These are phyloP conservation scores for Coemansia sp. DNA, from an alignment of 192 early-diverging fungal species.

Conservation along the genomic window DNA sequence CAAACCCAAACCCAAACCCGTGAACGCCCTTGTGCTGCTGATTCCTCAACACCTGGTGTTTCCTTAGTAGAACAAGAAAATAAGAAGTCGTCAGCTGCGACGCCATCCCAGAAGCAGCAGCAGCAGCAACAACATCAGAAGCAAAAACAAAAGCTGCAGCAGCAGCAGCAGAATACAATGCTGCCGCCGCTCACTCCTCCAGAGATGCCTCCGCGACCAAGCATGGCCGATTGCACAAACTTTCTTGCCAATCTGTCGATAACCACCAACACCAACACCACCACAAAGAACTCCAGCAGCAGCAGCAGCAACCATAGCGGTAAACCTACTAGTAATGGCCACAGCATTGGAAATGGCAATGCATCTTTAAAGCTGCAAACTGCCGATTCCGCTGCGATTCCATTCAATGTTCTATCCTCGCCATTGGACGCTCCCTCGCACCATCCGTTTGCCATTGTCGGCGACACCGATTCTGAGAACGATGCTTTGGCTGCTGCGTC, in stretches of 20 bases:
- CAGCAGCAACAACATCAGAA: background rate
- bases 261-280: background rate
- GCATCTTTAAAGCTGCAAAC: too few species aligned
- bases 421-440: background rate
- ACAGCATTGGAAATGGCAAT: too few species aligned
- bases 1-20: background rate
- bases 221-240: conserved; percentile 18
- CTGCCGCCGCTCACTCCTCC: conserved; percentile 16
- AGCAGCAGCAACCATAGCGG: background rate
- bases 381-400: background rate
- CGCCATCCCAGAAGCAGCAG: background rate
- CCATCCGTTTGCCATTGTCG: background rate
- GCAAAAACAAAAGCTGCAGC: background rate
- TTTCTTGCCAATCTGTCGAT: conserved; percentile 10
- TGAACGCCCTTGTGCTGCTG: background rate
- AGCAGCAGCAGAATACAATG: conserved; percentile 5
- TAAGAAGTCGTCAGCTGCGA: background rate
- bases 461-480: background rate
- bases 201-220: conserved; percentile 27
- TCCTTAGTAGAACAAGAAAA: background rate
- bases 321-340: too few species aligned
- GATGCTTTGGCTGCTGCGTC: background rate
- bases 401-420: conserved; percentile 1
- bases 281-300: background rate
- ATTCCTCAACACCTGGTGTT: background rate